Evolutionary conservation across 768 basidiomycete species (phyloP).

Genomic region (Lentinula boryana): DNA sequence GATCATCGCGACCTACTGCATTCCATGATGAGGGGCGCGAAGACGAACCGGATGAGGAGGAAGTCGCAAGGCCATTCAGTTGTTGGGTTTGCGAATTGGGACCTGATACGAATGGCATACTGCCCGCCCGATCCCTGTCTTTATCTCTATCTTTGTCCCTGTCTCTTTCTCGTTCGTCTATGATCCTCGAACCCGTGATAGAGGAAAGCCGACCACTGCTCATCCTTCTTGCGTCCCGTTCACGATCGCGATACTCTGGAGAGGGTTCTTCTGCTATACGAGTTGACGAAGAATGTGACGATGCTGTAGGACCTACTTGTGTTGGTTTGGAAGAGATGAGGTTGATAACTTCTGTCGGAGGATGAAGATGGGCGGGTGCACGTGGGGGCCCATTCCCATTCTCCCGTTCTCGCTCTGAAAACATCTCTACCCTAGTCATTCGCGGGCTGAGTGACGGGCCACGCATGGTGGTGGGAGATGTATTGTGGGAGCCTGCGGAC

Average conservation of each 20-base stretch:
- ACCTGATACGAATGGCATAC: conserved; percentile 49
- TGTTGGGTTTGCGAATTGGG: conserved; percentile 30
- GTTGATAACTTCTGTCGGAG: conserved; percentile 49
- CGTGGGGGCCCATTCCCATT: conserved; percentile 28
- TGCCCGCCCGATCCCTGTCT: conserved; percentile 28
- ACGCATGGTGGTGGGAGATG: conserved; percentile 22
- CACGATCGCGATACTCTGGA: conserved; percentile 15
- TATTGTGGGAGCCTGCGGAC: conserved; percentile 13
- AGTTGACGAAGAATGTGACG: conserved; percentile 22
- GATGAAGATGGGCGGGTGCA: conserved; percentile 19
- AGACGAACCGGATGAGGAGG: conserved; percentile 19
- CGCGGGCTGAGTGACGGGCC: conserved; percentile 16
- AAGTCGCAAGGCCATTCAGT: conserved; percentile 14
- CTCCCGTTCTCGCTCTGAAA: conserved; percentile 22
- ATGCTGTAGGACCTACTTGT: conserved; percentile 1
- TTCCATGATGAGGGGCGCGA: conserved; percentile 16
- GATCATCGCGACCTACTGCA: conserved; percentile 5
- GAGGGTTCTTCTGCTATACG: conserved; percentile 33
- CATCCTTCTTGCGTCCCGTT: not conserved
- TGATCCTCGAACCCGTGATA: conserved; percentile 24
- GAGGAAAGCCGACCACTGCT: conserved; percentile 27
- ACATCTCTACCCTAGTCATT: conserved; percentile 16
- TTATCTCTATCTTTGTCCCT: not conserved
- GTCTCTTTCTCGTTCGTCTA: conserved; percentile 25
- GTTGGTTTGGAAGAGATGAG: conserved; percentile 33